Base-by-base conservation (phyloP, 2,329 filamentous ascomycete species). In the Monosporascus sp. region DNA sequence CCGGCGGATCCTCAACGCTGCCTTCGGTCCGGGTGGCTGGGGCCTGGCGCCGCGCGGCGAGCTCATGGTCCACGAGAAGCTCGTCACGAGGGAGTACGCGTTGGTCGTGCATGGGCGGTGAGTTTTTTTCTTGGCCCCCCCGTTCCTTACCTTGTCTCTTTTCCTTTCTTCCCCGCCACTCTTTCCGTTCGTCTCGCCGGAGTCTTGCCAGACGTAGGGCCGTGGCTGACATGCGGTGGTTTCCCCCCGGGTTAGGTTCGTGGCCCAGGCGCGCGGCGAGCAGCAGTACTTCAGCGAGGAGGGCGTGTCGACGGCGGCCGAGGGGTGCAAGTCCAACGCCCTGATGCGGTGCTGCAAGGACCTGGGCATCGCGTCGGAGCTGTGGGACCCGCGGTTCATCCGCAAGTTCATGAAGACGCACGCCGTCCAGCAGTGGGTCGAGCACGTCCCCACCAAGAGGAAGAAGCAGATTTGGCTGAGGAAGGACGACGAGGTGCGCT, bases 301-400 rank as follows among this genome's bases (percentile, higher is more conserved):
- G 62, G 88, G 88, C 52, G 91, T 99, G 59, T 91, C 94, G 26
- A 96, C 92, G 1, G 92, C 94, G 8, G 92, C 92, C 56, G 94
- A 99, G 74, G 94, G 94, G 51, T 96, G 91, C 80, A 97, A 97
- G 74, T 96, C 91, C 58, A 99, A 99, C 69, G 94, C 94, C 14
- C 80, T 99, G 61, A 95, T 97, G 86, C 89, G 94, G 54, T 97
- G 93, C 81, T 97, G 94, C 79, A 99, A 99, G 76, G 94, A 99
- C 71, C 76, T 99, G 34, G 94, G 94, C 37, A 88, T 99, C 60
- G 94, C 91, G 1, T 92, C 88, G 59, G 94, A 99, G 73, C 81
- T 99, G 20, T 99, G 94, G 94, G 94, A 99, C 74, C 94, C 94
- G 37, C 79, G 89, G 52, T 99, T 88, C 75, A 91, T 97, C 60